Evolutionary conservation across 176 grass and related monocot genomes (phyloP), one percentile per base, ranked within the genome.

Genomic region (Musa acuminata): DNA sequence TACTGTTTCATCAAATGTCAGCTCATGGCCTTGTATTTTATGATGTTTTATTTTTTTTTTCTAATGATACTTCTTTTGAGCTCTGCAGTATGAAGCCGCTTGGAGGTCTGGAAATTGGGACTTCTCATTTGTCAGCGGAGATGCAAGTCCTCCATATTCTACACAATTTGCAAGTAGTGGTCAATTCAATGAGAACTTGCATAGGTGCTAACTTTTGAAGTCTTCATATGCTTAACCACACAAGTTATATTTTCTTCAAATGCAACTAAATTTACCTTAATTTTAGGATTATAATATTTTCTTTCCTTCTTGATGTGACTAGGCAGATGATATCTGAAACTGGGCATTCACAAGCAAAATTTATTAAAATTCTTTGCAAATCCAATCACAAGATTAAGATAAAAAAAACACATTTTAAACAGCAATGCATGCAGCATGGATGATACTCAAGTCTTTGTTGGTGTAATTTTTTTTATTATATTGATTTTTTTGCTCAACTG

Each of bases 21-120:
- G 29, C 29, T 35, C 29, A 35, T 35, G 29, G 29, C 29, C 29
- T 35, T 35, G 29, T 35, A 5, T 5, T 35, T 35, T 35, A 35
- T 35, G 29, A 5, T 59, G 12, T 59, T 75, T 54, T 11, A 12
- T 14, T 55, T 19, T 68, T 22, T 48, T 79, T 48, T 50, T 43
- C 13, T 49, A 43, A 27, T 35, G 29, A 13, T 8, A 11, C n/a
- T 58, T 49, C 2, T 35, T 35, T 35, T 72, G 19, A 16, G 13
- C 77, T 62, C 49, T 77, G 77, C 72, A 96, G 92, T 96, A 92
- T 79, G 93, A 96, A 88, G 89, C 93, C 63, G 89, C 93, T 80
- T 96, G 93, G 93, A 92, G 93, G 66, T 79, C 89, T 79, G 93
- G 93, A 81, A 96, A 96, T 57, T 96, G 93, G 93, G 89, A 96